Evolutionary conservation across 2,329 filamentous ascomycete genomes (phyloP).

Genomic region (Trichoderma sp.): DNA sequence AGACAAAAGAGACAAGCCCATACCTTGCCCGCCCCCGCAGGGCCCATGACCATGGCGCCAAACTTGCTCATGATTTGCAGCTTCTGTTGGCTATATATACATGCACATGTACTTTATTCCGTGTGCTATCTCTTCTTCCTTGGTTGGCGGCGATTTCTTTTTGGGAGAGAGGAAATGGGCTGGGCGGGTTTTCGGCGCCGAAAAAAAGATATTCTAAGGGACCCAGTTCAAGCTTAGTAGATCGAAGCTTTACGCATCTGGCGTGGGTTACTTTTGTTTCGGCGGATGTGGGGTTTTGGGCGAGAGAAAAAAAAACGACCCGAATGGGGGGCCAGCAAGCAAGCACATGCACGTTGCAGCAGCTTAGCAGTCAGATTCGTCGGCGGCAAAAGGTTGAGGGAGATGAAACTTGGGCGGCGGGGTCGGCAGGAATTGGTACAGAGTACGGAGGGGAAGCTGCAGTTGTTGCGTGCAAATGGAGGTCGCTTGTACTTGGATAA

Average conservation of each 20-base stretch:
- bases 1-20: constrained; percentile 27
- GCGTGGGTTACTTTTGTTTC: background rate
- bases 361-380: constrained; percentile 3
- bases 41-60: constrained; percentile 93
- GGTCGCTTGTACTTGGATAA: background rate
- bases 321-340: background rate
- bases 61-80: constrained; percentile 78
- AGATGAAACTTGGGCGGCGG: background rate
- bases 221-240: background rate
- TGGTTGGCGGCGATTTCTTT: background rate
- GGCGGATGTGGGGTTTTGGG: background rate
- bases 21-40: constrained; percentile 91
- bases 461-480: background rate
- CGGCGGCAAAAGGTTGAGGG: background rate
- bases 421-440: background rate
- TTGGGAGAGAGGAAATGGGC: background rate
- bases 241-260: background rate
- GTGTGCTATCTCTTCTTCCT: background rate
- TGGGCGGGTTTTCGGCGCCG: background rate
- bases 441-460: background rate
- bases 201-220: background rate
- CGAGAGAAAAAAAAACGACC: background rate
- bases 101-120: background rate
- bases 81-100: background rate
- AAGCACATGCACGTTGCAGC: constrained; percentile 8